phyloP scores from a whole-genome alignment of 2,329 filamentous ascomycete species.

The Harringtonia aguacate region DNA sequence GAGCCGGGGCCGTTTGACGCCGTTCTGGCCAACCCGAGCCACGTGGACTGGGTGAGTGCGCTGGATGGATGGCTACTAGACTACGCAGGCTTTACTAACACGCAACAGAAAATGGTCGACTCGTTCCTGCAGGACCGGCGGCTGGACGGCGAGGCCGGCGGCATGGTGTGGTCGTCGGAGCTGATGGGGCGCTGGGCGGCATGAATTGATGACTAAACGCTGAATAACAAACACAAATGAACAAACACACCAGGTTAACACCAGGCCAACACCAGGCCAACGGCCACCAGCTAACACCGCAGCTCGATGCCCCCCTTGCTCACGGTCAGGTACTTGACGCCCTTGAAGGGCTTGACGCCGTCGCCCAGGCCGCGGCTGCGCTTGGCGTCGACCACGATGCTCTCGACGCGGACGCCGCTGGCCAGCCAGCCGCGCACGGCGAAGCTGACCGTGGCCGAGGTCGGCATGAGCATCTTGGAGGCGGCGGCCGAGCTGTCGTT shows the following conservation, averaged over 20 bases:
- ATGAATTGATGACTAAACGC: neutral
- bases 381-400: slow-evolving; percentile 59
- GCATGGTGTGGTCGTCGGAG: slow-evolving; percentile 11
- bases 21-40: slow-evolving; percentile 8
- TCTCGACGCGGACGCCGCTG: slow-evolving; percentile 57
- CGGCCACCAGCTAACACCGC: slow-evolving; percentile 46
- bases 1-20: slow-evolving; percentile 9
- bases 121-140: slow-evolving; percentile 9
- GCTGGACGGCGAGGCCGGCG: slow-evolving; percentile 4
- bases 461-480: slow-evolving; percentile 73
- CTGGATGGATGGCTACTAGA: neutral
- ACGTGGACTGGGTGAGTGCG: slow-evolving; percentile 13
- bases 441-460: slow-evolving; percentile 63
- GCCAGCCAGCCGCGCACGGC: slow-evolving; percentile 58
- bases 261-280: too few relatives aligned
- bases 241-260: neutral
- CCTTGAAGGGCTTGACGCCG: slow-evolving; percentile 89
- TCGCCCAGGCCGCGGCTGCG: slow-evolving; percentile 80
- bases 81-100: neutral
- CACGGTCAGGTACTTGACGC: slow-evolving; percentile 88
- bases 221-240: neutral
- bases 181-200: slow-evolving; percentile 8
- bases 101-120: slow-evolving; percentile 10
- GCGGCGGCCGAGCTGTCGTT: too few relatives aligned
- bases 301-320: slow-evolving; percentile 56